These are phyloP conservation scores for Maudiozyma barnettii DNA, from an alignment of 805 yeast genomes.

Conservation along the genomic window DNA sequence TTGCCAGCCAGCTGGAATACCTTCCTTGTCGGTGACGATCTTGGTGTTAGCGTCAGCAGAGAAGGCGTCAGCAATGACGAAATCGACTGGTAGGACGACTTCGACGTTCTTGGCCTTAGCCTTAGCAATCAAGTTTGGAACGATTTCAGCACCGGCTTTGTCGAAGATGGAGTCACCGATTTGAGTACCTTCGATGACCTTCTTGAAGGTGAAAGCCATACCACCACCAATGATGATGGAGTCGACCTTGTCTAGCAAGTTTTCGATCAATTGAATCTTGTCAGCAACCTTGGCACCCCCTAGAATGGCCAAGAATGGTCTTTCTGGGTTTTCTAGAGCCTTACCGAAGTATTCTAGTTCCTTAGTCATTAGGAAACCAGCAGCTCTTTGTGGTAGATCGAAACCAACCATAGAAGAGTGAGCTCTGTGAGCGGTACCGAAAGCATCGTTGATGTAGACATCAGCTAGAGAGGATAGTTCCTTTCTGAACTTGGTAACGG, in stretches of 20 bases:
- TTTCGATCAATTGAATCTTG: constrained; percentile 97
- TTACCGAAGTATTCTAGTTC: constrained; percentile 94
- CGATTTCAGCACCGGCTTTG: constrained; percentile 91
- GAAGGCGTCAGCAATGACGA: constrained; percentile 91
- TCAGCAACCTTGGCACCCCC: constrained; percentile 99
- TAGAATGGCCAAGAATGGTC: constrained; percentile 97
- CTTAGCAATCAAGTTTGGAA: constrained; percentile 83
- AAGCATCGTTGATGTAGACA: constrained; percentile 94
- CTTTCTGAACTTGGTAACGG: constrained; percentile 77
- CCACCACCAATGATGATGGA: constrained; percentile 96
- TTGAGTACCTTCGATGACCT: constrained; percentile 72
- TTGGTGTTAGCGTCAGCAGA: constrained; percentile 84
- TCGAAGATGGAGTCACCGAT: constrained; percentile 93
- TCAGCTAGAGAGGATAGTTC: constrained; percentile 88
- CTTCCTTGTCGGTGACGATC: constrained; percentile 76
- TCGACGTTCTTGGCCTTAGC: constrained; percentile 95
- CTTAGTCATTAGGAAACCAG: constrained; percentile 96
- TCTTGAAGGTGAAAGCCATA: constrained; percentile 99
- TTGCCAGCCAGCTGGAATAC: constrained; percentile 92
- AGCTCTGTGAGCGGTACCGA: constrained; percentile 99
- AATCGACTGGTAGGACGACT: constrained; percentile 91
- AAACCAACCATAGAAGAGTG: constrained; percentile 99
- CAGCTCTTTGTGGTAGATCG: constrained; percentile 89
- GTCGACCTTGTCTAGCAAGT: constrained; percentile 92
- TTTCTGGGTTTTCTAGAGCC: constrained; percentile 93